phyloP scores from a whole-genome alignment of 148 eudicot genomes.

The Amaranthus cruentus region DNA sequence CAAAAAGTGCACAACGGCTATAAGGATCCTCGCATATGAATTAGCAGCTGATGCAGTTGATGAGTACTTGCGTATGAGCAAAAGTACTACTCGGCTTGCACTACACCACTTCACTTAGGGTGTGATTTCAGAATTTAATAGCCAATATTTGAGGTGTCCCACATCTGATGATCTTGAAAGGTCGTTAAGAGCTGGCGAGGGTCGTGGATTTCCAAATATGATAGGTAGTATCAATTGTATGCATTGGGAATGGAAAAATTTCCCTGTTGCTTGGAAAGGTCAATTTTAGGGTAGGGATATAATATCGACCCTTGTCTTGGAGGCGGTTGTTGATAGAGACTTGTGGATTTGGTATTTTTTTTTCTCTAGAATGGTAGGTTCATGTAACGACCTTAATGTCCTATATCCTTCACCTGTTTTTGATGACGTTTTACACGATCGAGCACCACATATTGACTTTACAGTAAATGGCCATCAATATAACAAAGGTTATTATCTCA shows the following conservation, averaged over 20 bases:
- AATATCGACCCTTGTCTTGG: not conserved
- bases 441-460: not conserved
- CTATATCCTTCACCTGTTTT: not conserved
- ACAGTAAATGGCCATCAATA: not conserved
- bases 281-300: not conserved
- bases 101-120: not conserved
- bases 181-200: not conserved
- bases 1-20: too few relatives aligned
- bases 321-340: not conserved
- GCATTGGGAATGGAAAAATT: not conserved
- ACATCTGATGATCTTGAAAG: not conserved
- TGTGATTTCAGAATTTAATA: not conserved
- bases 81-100: not conserved
- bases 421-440: not conserved
- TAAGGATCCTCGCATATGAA: not conserved
- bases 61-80: not conserved
- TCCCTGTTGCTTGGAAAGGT: too few relatives aligned
- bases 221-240: not conserved
- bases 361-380: too few relatives aligned
- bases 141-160: not conserved
- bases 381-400: too few relatives aligned
- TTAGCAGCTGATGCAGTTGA: not conserved
- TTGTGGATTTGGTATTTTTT: not conserved
- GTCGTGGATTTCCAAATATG: not conserved
- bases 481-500: too few relatives aligned